Evolutionary conservation across 73 alveolate species (phyloP), one percentile per base, ranked within the genome.

Genomic region (Strombidium stylifer): DNA sequence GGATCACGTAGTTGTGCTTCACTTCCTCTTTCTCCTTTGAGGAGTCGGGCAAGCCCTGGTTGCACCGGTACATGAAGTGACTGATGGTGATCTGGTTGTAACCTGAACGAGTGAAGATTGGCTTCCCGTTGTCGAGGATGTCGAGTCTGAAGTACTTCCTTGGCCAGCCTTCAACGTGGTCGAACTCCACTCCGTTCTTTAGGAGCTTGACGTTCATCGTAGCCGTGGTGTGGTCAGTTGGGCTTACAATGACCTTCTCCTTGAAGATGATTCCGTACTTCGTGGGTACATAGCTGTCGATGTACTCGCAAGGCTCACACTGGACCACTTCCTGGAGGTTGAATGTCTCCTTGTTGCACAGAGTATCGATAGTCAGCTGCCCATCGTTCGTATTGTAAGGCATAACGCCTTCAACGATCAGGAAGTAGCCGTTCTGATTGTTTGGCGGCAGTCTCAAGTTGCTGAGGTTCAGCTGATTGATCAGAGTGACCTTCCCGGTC

Each of bases 211-310:
- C 60, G 75, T 72, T 84, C 59, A 81, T 68, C 26, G 89, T 62
- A 51, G 87, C 84, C 21, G 80, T 39, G 3, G 89, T 73, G 58
- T 67, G 75, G 23, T 90, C 94, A n/a, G n/a, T n/a, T 14, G 78
- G 78, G 15, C 82, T 79, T 19, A 85, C 92, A 51, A 64, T 81
- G 14, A 90, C 67, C 69, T 89, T 91, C 52, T 87, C 96, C 51
- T 91, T 91, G 88, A 91, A 91, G 27, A 91, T 83, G 20, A 89
- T 91, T 4, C 96, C 98, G 50, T 91, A 87, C 53, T 91, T 91
- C 24, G 84, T 78, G 7, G 98, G 96, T 26, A 32, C 28, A 42
- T 83, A 91, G 30, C 69, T 74, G 45, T 91, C 96, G 8, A 78
- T 32, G 72, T 71, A 91, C 21, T 74, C 81, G 0, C 78, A 49